These are phyloP conservation scores for Penicillium subrubescens DNA, from an alignment of 495 filamentous ascomycete genomes.

Conservation along the genomic window DNA sequence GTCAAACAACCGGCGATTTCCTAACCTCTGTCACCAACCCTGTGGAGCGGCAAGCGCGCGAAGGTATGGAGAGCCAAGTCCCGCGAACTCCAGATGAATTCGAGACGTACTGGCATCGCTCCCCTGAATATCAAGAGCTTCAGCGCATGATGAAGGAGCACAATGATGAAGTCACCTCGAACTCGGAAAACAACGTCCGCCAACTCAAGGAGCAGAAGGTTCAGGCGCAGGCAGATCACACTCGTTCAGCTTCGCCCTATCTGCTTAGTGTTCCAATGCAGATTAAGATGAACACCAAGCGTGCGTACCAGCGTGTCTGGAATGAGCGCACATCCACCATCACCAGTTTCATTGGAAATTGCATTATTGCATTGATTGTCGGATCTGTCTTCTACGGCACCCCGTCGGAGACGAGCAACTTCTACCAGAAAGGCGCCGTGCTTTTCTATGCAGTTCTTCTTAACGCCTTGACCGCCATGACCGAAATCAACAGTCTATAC, in stretches of 20 bases:
- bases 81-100: slow-evolving; percentile 72
- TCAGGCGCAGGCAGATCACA: slow-evolving; percentile 33
- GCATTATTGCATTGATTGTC: slow-evolving; percentile 75
- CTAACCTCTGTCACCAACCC: slow-evolving; percentile 70
- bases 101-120: slow-evolving; percentile 56
- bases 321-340: slow-evolving; percentile 73
- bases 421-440: slow-evolving; percentile 59
- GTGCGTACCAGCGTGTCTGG: slow-evolving; percentile 54
- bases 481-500: slow-evolving; percentile 60
- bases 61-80: slow-evolving; percentile 61
- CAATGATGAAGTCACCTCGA: slow-evolving; percentile 14
- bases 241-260: slow-evolving; percentile 40
- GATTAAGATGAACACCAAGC: slow-evolving; percentile 43
- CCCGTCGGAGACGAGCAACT: slow-evolving; percentile 25
- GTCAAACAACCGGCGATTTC: slow-evolving; percentile 67
- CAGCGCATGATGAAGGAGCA: slow-evolving; percentile 41
- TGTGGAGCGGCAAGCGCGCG: slow-evolving; percentile 57
- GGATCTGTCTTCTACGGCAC: slow-evolving; percentile 77
- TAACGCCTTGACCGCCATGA: slow-evolving; percentile 48
- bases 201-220: slow-evolving; percentile 26
- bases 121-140: slow-evolving; percentile 48
- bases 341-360: slow-evolving; percentile 70
- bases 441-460: slow-evolving; percentile 84
- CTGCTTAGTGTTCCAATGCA: slow-evolving; percentile 49
- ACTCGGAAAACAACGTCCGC: slow-evolving; percentile 29